Evolutionary conservation across 306 rosid genomes (phyloP).

Genomic region (Vigna unguiculata): DNA sequence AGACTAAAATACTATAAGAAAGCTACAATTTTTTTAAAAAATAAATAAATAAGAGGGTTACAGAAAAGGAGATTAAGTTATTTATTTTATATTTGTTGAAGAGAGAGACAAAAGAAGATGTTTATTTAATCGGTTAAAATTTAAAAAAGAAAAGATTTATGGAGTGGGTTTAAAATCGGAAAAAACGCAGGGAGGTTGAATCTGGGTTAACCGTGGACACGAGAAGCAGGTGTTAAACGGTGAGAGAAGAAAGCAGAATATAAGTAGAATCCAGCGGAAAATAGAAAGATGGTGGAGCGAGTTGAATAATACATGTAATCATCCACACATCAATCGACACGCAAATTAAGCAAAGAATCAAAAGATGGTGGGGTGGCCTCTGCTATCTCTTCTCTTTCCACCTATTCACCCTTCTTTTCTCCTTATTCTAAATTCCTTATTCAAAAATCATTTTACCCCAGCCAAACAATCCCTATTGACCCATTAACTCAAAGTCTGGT

Average conservation of each 20-base stretch:
- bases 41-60: background rate
- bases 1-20: background rate
- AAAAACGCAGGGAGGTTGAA: background rate
- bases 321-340: constrained; percentile 11
- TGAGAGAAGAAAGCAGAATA: background rate
- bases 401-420: background rate
- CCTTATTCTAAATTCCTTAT: no score
- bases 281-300: constrained; percentile 36
- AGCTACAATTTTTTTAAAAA: background rate
- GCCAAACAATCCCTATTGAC: background rate
- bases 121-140: no score
- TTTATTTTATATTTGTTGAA: background rate
- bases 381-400: constrained; percentile 2
- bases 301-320: constrained; percentile 17
- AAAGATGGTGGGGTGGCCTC: constrained; percentile 24
- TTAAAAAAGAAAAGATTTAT: background rate
- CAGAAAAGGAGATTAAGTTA: background rate
- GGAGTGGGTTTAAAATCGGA: no score
- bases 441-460: background rate
- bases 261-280: constrained; percentile 23
- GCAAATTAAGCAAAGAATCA: constrained; percentile 33
- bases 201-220: no score
- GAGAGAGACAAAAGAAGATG: background rate
- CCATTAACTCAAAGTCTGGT: background rate
- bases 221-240: background rate